Evolutionary conservation across 164 flowering plant species (phyloP).

Genomic region (Sextonia rubra): DNA sequence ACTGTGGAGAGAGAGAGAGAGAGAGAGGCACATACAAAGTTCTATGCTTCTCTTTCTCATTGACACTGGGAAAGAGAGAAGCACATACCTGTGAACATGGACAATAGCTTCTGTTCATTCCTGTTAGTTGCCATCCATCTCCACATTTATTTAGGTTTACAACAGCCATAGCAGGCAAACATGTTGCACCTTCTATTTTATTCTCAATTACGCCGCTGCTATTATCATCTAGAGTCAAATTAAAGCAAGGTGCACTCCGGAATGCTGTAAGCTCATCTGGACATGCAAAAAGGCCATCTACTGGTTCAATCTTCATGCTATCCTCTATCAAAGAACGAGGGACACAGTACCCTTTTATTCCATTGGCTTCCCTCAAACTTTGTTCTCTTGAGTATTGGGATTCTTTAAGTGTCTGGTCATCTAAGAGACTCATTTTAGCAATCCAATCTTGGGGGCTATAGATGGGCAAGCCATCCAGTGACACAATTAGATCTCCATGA

Average conservation of each 20-base stretch:
- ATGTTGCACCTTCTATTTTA: slow-evolving; percentile 21
- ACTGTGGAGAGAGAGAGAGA: no score
- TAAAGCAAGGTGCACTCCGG: slow-evolving; percentile 31
- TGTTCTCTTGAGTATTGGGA: slow-evolving; percentile 15
- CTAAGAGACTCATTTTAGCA: slow-evolving; percentile 28
- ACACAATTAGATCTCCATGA: slow-evolving; percentile 59
- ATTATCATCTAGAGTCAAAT: slow-evolving; percentile 20
- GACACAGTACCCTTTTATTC: slow-evolving; percentile 65
- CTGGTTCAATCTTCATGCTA: slow-evolving; percentile 23
- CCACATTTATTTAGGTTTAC: slow-evolving; percentile 63
- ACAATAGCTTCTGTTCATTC: slow-evolving; percentile 36
- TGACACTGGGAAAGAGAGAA: neutral
- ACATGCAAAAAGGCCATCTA: slow-evolving; percentile 39
- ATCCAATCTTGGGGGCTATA: slow-evolving; percentile 55
- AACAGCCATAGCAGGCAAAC: slow-evolving; percentile 58
- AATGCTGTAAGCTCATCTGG: slow-evolving; percentile 54
- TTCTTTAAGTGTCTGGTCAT: slow-evolving; percentile 21
- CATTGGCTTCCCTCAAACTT: slow-evolving; percentile 7
- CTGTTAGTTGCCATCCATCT: slow-evolving; percentile 35
- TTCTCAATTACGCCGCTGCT: slow-evolving; percentile 11
- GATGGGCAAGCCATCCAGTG: slow-evolving; percentile 57
- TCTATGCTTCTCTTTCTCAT: neutral
- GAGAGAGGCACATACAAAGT: neutral
- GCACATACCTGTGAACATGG: slow-evolving; percentile 54
- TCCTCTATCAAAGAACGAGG: slow-evolving; percentile 46